Conservation (phyloP, 1,139 yeast species). For the Blastobotrys elegans region DNA sequence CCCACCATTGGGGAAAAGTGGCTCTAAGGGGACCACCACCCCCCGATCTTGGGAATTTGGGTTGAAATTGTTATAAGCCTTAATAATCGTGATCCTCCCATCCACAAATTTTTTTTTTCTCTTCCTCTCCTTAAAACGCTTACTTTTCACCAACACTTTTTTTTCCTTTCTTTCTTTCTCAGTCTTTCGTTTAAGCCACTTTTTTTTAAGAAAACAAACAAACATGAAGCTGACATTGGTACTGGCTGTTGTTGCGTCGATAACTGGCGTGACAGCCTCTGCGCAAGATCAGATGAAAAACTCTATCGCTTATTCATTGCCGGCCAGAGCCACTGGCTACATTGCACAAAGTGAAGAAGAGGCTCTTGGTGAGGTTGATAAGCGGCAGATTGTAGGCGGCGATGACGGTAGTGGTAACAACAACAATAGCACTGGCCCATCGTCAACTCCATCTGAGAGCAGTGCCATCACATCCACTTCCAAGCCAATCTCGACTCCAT, state of each 20-base stretch:
- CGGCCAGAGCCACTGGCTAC: slow-evolving; percentile 3
- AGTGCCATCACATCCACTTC: not conserved
- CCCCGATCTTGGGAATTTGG: too few relatives aligned
- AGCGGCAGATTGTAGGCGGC: not conserved
- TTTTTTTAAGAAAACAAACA: not conserved
- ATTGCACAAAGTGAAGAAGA: slow-evolving; percentile 9
- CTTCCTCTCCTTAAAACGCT: not conserved
- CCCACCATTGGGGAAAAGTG: too few relatives aligned
- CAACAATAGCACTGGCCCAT: slow-evolving; percentile 2
- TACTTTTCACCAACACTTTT: not conserved
- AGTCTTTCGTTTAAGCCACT: not conserved
- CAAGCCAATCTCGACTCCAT: not conserved
- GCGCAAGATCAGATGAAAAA: slow-evolving; percentile 7
- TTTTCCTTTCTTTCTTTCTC: not conserved
- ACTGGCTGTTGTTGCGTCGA: not conserved
- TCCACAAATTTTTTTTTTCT: not conserved
- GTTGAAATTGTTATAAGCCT: too few relatives aligned
- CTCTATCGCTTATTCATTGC: slow-evolving; percentile 1
- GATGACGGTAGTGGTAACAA: slow-evolving; percentile 5
- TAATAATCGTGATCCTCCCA: not conserved
- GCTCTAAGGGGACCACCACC: too few relatives aligned
- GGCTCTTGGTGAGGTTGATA: slow-evolving; percentile 1
- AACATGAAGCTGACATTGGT: not conserved
- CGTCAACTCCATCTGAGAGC: not conserved
- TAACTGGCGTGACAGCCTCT: slow-evolving; percentile 7